Evolutionary conservation across 2,329 filamentous ascomycete genomes (phyloP).

Genomic region (Lachnellula suecica): DNA sequence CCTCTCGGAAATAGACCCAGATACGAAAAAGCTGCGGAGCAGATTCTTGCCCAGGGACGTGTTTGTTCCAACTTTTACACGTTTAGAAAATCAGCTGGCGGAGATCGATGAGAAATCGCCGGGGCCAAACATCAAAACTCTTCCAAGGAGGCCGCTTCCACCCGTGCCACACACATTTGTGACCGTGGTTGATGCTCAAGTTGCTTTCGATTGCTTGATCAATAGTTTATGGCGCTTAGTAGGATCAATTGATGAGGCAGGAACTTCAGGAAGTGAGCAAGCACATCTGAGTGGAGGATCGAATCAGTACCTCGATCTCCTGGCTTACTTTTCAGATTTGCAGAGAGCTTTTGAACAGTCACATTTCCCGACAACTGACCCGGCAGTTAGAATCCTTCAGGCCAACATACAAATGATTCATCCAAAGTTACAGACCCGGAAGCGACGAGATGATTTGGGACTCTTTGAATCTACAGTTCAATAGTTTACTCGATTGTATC

Average conservation of each 20-base stretch:
- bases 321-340: not conserved
- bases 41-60: not conserved
- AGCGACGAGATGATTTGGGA: not conserved
- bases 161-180: not conserved
- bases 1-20: not conserved
- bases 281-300: not conserved
- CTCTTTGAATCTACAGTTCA: not conserved
- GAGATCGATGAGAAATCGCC: not conserved
- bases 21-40: not conserved
- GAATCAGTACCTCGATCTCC: not conserved
- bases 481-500: not conserved
- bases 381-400: not conserved
- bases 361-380: not conserved
- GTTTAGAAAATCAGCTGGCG: not conserved
- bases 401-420: not conserved
- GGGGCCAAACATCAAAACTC: not conserved
- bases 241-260: not conserved
- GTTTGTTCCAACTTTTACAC: not conserved
- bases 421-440: not conserved
- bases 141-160: not conserved
- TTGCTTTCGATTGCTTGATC: not conserved
- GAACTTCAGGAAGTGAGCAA: not conserved
- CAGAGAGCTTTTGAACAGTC: not conserved
- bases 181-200: not conserved
- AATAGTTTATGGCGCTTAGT: not conserved